Evolutionary conservation across 257 asterid genomes (phyloP), one percentile per base, ranked within the genome.

Genomic region (Solanum pennellii): DNA sequence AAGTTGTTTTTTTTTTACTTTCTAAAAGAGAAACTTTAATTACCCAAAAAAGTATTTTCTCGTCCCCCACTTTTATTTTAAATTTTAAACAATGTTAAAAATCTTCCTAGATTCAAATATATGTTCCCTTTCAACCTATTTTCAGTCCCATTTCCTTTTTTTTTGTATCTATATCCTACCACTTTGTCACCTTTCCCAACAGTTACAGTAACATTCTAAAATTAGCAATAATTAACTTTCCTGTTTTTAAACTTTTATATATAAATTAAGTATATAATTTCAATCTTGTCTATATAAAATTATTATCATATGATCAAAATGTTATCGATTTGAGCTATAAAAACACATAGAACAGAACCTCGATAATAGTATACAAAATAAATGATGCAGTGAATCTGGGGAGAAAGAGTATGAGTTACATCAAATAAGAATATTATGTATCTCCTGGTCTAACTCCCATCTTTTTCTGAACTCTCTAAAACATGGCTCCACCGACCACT

Each of bases 361-460:
- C 2, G 0, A 56, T 45, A 15, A 9, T 79, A 5, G 9, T 45
- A 59, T 3, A 47, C 44, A 47, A 47, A 80, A 27, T 3, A 80
- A 80, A 27, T 2, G 85, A 12, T 80, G 20, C 44, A 80, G 85
- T 80, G 68, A 47, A 80, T 80, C 84, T 9, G 27, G 44, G 16
- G 4, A 3, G 42, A 45, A 80, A 7, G 1, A 45, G 66, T 45
- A 42, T 80, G 85, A 80, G 14, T 49, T 80, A 33, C 85, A 5
- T 49, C 18, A 47, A 47, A 80, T 16, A 47, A 25, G 85, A 80
- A 29, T 29, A 27, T 27, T 14, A 20, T 16, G 68, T 9, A 29
- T 80, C 29, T 80, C 85, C 85, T 80, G 29, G 45, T 29, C 69
- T 80, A 68, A 80, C 84, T 45, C 29, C 68, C 85, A 47, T 80